Base-by-base conservation (phyloP, 2,329 filamentous ascomycete genomes). In the Colletotrichum sp. region DNA sequence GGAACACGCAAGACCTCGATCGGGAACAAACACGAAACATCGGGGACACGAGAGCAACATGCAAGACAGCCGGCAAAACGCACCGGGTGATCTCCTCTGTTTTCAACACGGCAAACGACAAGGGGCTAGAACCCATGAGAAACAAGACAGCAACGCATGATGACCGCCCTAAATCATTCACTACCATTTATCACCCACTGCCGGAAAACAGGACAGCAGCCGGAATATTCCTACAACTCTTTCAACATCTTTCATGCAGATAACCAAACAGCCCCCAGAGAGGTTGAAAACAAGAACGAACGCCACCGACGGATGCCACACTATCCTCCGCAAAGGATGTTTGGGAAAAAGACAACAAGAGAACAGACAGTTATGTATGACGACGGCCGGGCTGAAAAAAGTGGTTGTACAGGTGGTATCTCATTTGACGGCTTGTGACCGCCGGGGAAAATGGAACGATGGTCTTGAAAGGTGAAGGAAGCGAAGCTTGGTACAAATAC, bases 361-460 rank as follows among this genome's bases (percentile, higher is more conserved):
- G n/a, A 52, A 52, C 44, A 52, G n/a, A 34, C 49, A 66, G 32
- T 63, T 70, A 76, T 77, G 60, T 74, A 72, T 71, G 60, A 71
- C 36, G 60, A 52, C 18, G 36, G 49, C 39, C 39, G 52, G 55
- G 60, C 18, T 32, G 32, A 62, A 44, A 60, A 69, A 44, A 21
- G 34, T 76, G 72, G 49, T 69, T 76, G 65, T 78, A 78, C 77
- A 78, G 49, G 76, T 78, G 77, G 77, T 78, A 77, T 78, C 77
- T 77, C 66, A 72, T 75, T 52, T 52, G 72, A 71, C 72, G 72
- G 72, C 76, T 66, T 63, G 39, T 62, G 64, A 62, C 69, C 69
- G 63, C 63, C 69, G 73, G 69, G 52, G 28, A 36, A 75, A 76
- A 68, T 55, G 63, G 26, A 36, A 49, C 69, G 63, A 52, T 65